A percentile compares a stretch with the other conserved stretches of the same genome.
phyloP scores from a whole-genome alignment of 331 rosid species.

The Saraca asoca region DNA sequence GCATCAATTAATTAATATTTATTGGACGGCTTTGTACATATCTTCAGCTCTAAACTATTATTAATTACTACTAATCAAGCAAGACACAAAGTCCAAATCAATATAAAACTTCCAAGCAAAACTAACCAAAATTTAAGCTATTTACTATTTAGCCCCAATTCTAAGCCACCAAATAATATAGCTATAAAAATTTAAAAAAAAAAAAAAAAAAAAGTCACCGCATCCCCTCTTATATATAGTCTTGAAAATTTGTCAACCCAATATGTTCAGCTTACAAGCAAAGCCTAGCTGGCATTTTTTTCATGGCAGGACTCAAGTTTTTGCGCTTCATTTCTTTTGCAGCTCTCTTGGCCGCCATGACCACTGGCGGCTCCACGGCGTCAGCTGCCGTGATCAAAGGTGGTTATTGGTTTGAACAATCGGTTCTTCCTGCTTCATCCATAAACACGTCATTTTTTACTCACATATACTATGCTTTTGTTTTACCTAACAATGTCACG shows the following conservation, averaged over 20 bases:
- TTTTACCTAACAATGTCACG: constrained; percentile 47
- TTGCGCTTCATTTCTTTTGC: constrained; percentile 20
- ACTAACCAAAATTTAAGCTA: background rate
- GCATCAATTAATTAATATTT: background rate
- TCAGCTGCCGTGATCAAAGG: constrained; percentile 38
- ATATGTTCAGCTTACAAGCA: background rate
- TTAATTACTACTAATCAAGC: background rate
- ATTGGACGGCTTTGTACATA: constrained; percentile 41
- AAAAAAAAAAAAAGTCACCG: background rate
- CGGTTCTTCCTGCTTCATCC: constrained; percentile 56
- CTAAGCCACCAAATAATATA: too few relatives aligned
- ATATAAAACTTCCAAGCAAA: background rate
- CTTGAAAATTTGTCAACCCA: too few relatives aligned
- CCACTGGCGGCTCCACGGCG: background rate
- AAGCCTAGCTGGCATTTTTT: background rate
- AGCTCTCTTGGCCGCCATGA: constrained; percentile 24
- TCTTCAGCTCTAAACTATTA: background rate
- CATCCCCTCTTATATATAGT: background rate
- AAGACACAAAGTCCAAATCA: background rate
- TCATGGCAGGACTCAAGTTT: constrained; percentile 42
- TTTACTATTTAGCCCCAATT: background rate
- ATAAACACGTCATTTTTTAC: constrained; percentile 69
- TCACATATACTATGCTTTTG: constrained; percentile 64
- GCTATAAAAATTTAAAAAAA: too few relatives aligned
- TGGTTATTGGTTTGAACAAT: constrained; percentile 48